Evolutionary conservation across 2,329 filamentous ascomycete species (phyloP).

Genomic region (Talaromyces sp.): DNA sequence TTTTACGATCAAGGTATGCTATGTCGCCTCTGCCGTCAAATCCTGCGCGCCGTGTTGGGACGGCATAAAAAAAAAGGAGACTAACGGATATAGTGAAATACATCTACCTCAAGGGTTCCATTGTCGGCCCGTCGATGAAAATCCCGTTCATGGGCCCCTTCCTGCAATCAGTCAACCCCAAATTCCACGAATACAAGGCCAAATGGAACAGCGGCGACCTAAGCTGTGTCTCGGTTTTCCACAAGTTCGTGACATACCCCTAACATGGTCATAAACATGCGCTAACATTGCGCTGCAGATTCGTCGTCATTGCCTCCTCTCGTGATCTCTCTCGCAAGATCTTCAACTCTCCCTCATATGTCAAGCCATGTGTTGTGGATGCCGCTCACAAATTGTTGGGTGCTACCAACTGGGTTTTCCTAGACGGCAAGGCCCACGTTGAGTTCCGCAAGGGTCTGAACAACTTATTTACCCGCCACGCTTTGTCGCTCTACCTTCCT

Average conservation of each 20-base stretch:
- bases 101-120: slow-evolving; percentile 66
- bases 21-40: not conserved
- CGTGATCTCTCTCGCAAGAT: slow-evolving; percentile 95
- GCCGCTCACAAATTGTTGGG: slow-evolving; percentile 89
- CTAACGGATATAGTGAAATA: slow-evolving; percentile 58
- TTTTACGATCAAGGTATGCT: slow-evolving; percentile 85
- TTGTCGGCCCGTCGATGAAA: slow-evolving; percentile 69
- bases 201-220: slow-evolving; percentile 90
- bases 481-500: slow-evolving; percentile 81
- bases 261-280: not conserved
- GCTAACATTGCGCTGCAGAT: slow-evolving; percentile 47
- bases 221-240: slow-evolving; percentile 97
- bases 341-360: slow-evolving; percentile 85
- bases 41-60: not conserved
- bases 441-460: slow-evolving; percentile 98
- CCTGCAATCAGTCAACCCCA: slow-evolving; percentile 82
- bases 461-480: slow-evolving; percentile 84
- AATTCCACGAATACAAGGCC: slow-evolving; percentile 81
- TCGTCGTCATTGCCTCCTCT: slow-evolving; percentile 92
- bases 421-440: slow-evolving; percentile 90
- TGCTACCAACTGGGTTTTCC: slow-evolving; percentile 90
- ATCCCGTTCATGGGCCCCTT: slow-evolving; percentile 92
- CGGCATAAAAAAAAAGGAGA: not conserved
- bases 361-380: slow-evolving; percentile 96
- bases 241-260: slow-evolving; percentile 64